These are phyloP conservation scores for Microbotryum scabiosae DNA, from an alignment of 1,284 basidiomycete genomes.

Conservation along the genomic window DNA sequence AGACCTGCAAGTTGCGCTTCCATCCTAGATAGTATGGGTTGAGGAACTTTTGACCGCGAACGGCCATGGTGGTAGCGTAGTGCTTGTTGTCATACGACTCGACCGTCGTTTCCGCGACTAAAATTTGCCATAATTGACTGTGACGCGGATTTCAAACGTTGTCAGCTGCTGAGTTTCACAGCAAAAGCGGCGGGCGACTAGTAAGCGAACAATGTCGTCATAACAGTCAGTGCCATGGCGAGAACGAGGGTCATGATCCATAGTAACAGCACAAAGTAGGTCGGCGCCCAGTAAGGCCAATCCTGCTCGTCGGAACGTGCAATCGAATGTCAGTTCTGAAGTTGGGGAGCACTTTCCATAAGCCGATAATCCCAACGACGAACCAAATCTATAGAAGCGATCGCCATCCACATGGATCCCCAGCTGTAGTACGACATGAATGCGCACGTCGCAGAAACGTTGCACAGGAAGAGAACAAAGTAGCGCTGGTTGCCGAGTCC, in stretches of 20 bases:
- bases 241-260: constrained; percentile 68
- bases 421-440: constrained; percentile 30
- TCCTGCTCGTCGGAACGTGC: not conserved
- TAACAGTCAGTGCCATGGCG: constrained; percentile 64
- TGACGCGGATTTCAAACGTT: not conserved
- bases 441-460: constrained; percentile 31
- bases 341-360: not conserved
- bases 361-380: not conserved
- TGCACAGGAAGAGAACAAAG: constrained; percentile 85
- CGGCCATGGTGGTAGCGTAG: constrained; percentile 61
- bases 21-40: constrained; percentile 85
- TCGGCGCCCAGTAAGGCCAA: constrained; percentile 48
- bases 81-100: constrained; percentile 78
- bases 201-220: constrained; percentile 45
- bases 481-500: constrained; percentile 92
- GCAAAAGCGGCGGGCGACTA: constrained; percentile 45
- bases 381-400: constrained; percentile 10
- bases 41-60: constrained; percentile 55
- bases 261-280: constrained; percentile 59
- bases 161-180: constrained; percentile 3
- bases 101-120: constrained; percentile 78
- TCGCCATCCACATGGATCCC: constrained; percentile 10
- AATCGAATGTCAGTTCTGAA: not conserved
- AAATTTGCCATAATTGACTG: constrained; percentile 61
- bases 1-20: constrained; percentile 65